phyloP scores from a whole-genome alignment of 192 early-diverging fungal species.

The Backusella westeae region DNA sequence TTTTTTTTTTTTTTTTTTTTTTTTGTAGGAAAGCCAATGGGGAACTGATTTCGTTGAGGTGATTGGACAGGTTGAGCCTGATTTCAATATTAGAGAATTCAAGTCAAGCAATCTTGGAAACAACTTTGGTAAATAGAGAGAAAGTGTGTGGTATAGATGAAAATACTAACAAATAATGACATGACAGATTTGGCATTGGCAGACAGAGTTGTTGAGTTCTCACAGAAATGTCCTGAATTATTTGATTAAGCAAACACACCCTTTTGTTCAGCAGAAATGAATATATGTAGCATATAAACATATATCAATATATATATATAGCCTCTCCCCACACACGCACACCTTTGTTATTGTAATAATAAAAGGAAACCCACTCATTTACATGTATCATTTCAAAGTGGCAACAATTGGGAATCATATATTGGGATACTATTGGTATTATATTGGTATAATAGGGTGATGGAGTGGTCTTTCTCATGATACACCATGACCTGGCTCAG shows the following conservation, averaged over 20 bases:
- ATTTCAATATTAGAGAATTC: slow-evolving; percentile 34
- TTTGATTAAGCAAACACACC: slow-evolving; percentile 14
- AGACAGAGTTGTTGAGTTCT: slow-evolving; percentile 32
- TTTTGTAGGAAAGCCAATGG: slow-evolving; percentile 23
- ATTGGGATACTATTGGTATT: no score
- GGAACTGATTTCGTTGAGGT: slow-evolving; percentile 33
- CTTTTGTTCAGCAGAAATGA: not conserved
- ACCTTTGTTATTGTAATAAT: no score
- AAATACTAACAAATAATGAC: not conserved
- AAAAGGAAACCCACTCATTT: no score
- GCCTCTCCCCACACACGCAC: no score
- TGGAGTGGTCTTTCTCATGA: no score
- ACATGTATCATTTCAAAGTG: no score
- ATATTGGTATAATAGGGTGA: no score
- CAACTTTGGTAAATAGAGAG: slow-evolving; percentile 28
- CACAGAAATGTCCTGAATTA: slow-evolving; percentile 32
- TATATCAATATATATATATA: not conserved
- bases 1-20: no score
- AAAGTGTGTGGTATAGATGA: not conserved
- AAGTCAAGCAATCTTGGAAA: slow-evolving; percentile 33
- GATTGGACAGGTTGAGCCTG: slow-evolving; percentile 34
- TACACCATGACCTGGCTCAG: no score
- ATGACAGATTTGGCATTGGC: slow-evolving; percentile 31
- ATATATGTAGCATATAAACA: not conserved
- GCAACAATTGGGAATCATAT: no score